A percentile compares a stretch with the other conserved stretches of the same genome.
Conservation (phyloP, 768 basidiomycete genomes). For the Cystofilobasidium macerans region DNA sequence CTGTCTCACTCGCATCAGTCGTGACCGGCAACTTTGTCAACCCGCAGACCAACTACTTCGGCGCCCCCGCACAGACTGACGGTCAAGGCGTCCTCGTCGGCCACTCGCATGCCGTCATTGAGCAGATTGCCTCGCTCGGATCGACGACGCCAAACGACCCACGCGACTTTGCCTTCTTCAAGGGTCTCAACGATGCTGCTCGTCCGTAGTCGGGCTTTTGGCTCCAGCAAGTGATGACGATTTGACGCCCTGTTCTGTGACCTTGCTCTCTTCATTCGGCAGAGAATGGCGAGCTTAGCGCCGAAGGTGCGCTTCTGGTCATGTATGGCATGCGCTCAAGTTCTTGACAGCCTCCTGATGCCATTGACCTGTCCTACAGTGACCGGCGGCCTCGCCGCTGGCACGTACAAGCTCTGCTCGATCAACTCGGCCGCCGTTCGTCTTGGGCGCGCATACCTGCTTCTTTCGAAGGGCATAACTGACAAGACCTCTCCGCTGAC, state of each 20-base stretch:
- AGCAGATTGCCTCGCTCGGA: neutral
- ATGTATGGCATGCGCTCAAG: too few species aligned
- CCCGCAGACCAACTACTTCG: slow-evolving; percentile 14
- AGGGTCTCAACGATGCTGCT: slow-evolving; percentile 14
- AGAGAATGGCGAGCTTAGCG: neutral
- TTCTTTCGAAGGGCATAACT: too few species aligned
- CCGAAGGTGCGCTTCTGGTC: neutral
- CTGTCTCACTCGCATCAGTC: neutral
- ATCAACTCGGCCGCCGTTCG: slow-evolving; percentile 19
- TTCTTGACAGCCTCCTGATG: too few species aligned
- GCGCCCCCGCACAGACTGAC: slow-evolving; percentile 11
- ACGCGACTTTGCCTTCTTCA: slow-evolving; percentile 21
- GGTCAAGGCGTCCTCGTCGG: slow-evolving; percentile 8
- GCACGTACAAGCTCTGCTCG: slow-evolving; percentile 19
- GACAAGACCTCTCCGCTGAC: neutral
- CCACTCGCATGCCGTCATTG: slow-evolving; percentile 19
- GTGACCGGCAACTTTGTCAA: neutral
- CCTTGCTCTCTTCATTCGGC: neutral
- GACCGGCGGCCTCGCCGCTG: slow-evolving; percentile 17
- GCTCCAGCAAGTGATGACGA: too few species aligned
- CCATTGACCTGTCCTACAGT: too few species aligned
- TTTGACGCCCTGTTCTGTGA: neutral
- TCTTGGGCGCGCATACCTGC: neutral
- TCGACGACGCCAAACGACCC: slow-evolving; percentile 14
- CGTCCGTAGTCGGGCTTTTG: too few species aligned